phyloP scores from a whole-genome alignment of 202 grass and related monocot species.

The Hordeum pubiflorum region DNA sequence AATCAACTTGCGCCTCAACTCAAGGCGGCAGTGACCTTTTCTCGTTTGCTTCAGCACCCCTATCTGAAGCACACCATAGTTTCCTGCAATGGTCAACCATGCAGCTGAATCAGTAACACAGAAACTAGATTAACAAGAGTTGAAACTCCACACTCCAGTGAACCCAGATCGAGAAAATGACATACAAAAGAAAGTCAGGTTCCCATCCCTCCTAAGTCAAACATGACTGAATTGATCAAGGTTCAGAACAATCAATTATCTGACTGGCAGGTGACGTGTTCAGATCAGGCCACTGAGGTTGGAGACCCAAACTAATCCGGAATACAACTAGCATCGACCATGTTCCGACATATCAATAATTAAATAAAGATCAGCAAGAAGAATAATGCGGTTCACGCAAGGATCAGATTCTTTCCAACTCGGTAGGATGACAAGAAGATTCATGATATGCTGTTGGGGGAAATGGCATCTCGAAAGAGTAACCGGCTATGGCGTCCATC shows the following conservation, averaged over 20 bases:
- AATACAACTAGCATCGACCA: neutral
- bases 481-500: neutral
- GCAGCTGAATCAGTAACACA: neutral
- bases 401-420: neutral
- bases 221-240: neutral
- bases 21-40: neutral
- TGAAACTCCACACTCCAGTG: neutral
- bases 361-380: neutral
- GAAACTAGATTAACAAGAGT: neutral
- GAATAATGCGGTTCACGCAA: neutral
- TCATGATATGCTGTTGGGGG: neutral
- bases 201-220: neutral
- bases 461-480: neutral
- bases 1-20: neutral
- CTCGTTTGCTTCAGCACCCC: neutral
- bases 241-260: constrained; percentile 3
- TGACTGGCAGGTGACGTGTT: neutral
- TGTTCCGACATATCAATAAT: neutral
- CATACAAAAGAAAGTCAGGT: neutral
- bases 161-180: neutral
- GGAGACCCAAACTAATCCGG: neutral
- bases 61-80: neutral
- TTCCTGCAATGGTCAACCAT: neutral
- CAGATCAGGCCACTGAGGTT: neutral
- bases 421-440: neutral